Evolutionary conservation across 805 yeast genomes (phyloP).

Genomic region (Spathaspora hagerdaliae): DNA sequence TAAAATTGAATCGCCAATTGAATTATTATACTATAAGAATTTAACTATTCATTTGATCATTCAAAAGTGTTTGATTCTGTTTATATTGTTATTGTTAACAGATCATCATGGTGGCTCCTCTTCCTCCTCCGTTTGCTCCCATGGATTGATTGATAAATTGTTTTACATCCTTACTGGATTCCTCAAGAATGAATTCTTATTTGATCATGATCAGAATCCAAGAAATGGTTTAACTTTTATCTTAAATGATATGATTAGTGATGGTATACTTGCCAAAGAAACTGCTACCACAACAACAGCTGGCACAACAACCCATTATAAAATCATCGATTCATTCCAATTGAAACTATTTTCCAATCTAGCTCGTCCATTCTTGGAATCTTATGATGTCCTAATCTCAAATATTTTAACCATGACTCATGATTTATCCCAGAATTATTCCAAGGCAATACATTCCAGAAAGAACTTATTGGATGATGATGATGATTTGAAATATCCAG

Average conservation of each 20-base stretch:
- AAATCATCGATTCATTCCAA: conserved; percentile 18
- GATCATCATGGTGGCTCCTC: no score
- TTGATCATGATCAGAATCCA: conserved; percentile 34
- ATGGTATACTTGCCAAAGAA: conserved; percentile 10
- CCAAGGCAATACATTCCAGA: conserved; percentile 2
- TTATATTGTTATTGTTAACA: conserved; percentile 15
- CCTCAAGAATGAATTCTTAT: conserved; percentile 39
- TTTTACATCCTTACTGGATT: conserved; percentile 34
- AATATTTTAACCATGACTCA: conserved; percentile 7
- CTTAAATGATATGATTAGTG: conserved; percentile 18
- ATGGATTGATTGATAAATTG: conserved; percentile 18
- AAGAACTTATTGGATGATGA: conserved; percentile 12
- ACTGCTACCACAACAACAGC: no score
- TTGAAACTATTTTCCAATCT: conserved; percentile 23
- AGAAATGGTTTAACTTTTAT: conserved; percentile 25
- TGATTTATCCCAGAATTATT: conserved; percentile 2
- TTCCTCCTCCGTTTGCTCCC: no score
- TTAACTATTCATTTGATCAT: conserved; percentile 53
- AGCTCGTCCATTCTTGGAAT: conserved; percentile 31
- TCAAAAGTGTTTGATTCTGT: conserved; percentile 45
- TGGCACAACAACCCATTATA: conserved; percentile 3
- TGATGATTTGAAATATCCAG: conserved; percentile 22
- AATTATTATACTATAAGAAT: conserved; percentile 55
- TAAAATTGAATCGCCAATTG: conserved; percentile 45
- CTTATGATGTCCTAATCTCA: conserved; percentile 16